phyloP scores from a whole-genome alignment of 1,139 yeast genomes.

The Candida gigantensis region DNA sequence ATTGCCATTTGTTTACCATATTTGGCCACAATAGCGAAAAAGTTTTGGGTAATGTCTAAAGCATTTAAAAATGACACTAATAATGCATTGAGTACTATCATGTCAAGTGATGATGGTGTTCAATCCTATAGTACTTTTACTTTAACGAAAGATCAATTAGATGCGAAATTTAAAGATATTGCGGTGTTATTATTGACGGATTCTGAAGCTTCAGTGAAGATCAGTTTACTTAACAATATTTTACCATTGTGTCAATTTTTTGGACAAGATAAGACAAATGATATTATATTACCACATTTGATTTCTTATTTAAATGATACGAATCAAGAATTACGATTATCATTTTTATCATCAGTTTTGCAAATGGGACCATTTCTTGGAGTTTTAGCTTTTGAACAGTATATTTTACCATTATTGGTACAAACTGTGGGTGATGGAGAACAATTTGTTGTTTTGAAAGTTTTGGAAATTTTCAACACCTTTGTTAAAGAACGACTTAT shows the following conservation, averaged over 20 bases:
- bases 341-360: slow-evolving; percentile 75
- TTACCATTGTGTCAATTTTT: slow-evolving; percentile 77
- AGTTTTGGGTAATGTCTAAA: slow-evolving; percentile 67
- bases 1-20: slow-evolving; percentile 75
- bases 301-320: slow-evolving; percentile 88
- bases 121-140: slow-evolving; percentile 16
- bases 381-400: slow-evolving; percentile 78
- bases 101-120: slow-evolving; percentile 11
- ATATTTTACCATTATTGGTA: slow-evolving; percentile 76
- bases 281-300: slow-evolving; percentile 82
- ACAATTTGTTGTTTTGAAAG: slow-evolving; percentile 78
- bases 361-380: slow-evolving; percentile 82
- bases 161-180: slow-evolving; percentile 59
- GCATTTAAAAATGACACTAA: slow-evolving; percentile 48
- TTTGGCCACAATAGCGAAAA: slow-evolving; percentile 61
- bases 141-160: slow-evolving; percentile 32
- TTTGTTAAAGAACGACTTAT: slow-evolving; percentile 36
- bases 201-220: slow-evolving; percentile 60
- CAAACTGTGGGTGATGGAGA: slow-evolving; percentile 85
- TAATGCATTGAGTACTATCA: slow-evolving; percentile 5
- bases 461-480: slow-evolving; percentile 58
- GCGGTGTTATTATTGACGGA: slow-evolving; percentile 72
- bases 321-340: slow-evolving; percentile 64
- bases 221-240: slow-evolving; percentile 67
- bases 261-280: slow-evolving; percentile 86